These are phyloP conservation scores for Blastosporella zonata DNA, from an alignment of 1,284 basidiomycete genomes.

Conservation along the genomic window DNA sequence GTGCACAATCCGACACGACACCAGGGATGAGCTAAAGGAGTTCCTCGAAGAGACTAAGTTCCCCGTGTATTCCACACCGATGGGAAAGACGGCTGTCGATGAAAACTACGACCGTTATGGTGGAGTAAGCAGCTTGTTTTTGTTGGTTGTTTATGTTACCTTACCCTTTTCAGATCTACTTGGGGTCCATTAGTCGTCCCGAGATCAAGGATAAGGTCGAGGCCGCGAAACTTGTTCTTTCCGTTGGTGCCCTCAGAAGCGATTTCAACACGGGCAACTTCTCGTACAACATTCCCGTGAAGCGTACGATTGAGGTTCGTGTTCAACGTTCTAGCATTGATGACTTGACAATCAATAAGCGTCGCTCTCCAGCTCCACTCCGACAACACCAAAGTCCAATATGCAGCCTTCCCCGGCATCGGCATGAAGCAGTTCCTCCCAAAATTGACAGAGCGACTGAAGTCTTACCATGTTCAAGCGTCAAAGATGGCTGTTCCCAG, in stretches of 20 bases:
- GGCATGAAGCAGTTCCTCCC: conserved; percentile 75
- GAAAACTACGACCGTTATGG: conserved; percentile 86
- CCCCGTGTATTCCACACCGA: conserved; percentile 80
- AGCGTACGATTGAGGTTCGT: conserved; percentile 50
- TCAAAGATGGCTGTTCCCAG: conserved; percentile 45
- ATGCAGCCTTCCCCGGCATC: conserved; percentile 57
- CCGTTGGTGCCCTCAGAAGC: conserved; percentile 75
- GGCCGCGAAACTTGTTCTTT: conserved; percentile 79
- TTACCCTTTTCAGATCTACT: conserved; percentile 60
- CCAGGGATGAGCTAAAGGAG: conserved; percentile 64
- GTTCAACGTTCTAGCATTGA: neutral
- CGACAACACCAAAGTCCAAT: conserved; percentile 68
- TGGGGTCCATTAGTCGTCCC: conserved; percentile 75
- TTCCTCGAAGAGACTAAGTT: conserved; percentile 71
- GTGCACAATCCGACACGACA: conserved; percentile 81
- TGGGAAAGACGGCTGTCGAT: conserved; percentile 85
- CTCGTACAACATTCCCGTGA: conserved; percentile 66
- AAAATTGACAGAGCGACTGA: conserved; percentile 58
- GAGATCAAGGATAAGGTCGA: conserved; percentile 78
- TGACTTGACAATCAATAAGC: conserved; percentile 15
- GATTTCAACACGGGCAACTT: conserved; percentile 94
- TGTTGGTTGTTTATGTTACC: conserved; percentile 1
- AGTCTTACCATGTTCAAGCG: conserved; percentile 37
- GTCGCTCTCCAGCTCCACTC: conserved; percentile 69
- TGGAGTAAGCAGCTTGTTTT: conserved; percentile 54